These are phyloP conservation scores for Asclepias syriaca DNA, from an alignment of 257 asterid species.

Conservation along the genomic window DNA sequence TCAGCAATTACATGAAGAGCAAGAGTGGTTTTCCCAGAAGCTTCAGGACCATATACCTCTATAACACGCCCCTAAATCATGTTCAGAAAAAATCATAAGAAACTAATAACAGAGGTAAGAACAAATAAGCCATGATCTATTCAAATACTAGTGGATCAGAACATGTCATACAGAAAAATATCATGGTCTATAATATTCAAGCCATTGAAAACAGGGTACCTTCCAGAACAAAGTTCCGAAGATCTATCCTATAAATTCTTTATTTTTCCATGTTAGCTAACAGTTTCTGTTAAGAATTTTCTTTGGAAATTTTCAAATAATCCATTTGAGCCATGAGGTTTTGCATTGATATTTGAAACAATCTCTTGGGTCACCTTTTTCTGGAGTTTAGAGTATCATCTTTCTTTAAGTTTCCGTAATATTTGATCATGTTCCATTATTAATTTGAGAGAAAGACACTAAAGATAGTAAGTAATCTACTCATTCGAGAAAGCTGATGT, in stretches of 20 bases:
- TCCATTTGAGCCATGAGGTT: neutral
- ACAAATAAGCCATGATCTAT: neutral
- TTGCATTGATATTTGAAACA: neutral
- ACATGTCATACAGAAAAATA: neutral
- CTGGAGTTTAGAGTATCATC: too few species aligned
- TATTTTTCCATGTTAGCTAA: neutral
- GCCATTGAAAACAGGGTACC: neutral
- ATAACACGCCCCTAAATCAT: slow-evolving; percentile 79
- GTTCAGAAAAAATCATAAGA: slow-evolving; percentile 4
- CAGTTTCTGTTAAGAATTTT: neutral
- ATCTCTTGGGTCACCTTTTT: neutral
- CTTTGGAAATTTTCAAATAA: too few species aligned
- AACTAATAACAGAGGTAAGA: neutral
- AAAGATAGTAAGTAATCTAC: neutral
- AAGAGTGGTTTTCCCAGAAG: slow-evolving; percentile 97
- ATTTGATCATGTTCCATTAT: neutral
- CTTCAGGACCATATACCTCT: slow-evolving; percentile 97
- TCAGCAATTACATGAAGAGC: slow-evolving; percentile 94
- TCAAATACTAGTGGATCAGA: neutral
- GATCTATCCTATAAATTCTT: neutral
- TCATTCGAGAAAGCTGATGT: neutral
- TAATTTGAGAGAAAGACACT: neutral
- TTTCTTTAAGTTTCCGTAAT: neutral
- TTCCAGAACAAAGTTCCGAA: neutral
- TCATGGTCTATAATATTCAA: neutral